phyloP scores from a whole-genome alignment of 2,329 filamentous ascomycete species.

The Coniochaeta sp. region DNA sequence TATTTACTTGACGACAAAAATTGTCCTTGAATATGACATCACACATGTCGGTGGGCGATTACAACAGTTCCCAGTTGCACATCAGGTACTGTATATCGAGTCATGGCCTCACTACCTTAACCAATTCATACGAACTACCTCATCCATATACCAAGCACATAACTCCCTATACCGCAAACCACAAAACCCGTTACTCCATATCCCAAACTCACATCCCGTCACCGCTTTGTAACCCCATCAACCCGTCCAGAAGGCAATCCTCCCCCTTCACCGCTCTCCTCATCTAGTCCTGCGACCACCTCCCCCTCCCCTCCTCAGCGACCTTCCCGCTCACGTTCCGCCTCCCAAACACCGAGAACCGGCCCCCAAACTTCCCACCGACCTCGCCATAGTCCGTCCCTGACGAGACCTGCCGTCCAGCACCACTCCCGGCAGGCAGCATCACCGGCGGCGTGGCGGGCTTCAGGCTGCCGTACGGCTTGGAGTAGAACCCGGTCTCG shows the following conservation, averaged over 20 bases:
- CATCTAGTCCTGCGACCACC: background rate
- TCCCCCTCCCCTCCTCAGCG: constrained; percentile 57
- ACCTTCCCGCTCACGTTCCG: constrained; percentile 67
- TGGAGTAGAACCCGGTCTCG: constrained; percentile 42
- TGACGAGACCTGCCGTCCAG: constrained; percentile 46
- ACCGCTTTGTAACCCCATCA: background rate
- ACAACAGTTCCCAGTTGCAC: no score
- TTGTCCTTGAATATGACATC: no score
- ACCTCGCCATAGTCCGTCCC: constrained; percentile 44
- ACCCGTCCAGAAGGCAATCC: no score
- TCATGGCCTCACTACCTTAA: no score
- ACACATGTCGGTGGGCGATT: no score
- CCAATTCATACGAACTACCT: no score
- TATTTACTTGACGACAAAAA: no score
- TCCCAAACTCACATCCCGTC: background rate
- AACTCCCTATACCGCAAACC: background rate
- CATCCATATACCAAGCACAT: no score
- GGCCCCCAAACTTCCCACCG: constrained; percentile 4
- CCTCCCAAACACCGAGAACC: constrained; percentile 25
- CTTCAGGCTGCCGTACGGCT: constrained; percentile 53
- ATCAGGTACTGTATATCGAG: no score
- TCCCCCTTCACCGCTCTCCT: no score
- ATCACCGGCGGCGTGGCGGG: constrained; percentile 46
- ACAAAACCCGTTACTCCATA: background rate
- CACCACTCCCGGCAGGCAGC: constrained; percentile 4